Conservation (phyloP, 495 filamentous ascomycete genomes). For the Terfezia boudieri region DNA sequence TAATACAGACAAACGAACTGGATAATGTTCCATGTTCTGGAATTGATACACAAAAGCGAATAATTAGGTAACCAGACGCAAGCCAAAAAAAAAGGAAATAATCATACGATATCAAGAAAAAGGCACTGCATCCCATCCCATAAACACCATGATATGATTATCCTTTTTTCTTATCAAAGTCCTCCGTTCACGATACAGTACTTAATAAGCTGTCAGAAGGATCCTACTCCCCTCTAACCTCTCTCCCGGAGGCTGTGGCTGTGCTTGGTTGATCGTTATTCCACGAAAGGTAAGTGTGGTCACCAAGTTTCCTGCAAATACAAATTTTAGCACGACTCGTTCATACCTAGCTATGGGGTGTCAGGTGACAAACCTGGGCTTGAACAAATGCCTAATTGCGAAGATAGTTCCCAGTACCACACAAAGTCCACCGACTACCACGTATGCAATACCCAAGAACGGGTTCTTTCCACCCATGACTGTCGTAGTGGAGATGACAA, state of each 20-base stretch:
- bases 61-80: too few species aligned
- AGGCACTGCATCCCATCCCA: too few species aligned
- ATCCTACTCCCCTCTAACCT: background rate
- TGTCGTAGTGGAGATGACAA: slow-evolving; percentile 80
- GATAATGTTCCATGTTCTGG: too few species aligned
- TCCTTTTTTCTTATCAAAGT: too few species aligned
- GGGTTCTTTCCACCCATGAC: slow-evolving; percentile 90
- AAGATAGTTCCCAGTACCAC: slow-evolving; percentile 71
- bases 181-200: too few species aligned
- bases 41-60: too few species aligned
- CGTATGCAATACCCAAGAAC: slow-evolving; percentile 87
- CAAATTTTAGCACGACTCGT: slow-evolving; percentile 3
- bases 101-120: too few species aligned
- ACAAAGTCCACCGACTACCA: slow-evolving; percentile 84
- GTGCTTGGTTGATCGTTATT: slow-evolving; percentile 60
- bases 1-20: too few species aligned
- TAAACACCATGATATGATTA: too few species aligned
- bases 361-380: slow-evolving; percentile 43
- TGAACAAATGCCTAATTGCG: slow-evolving; percentile 70
- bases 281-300: slow-evolving; percentile 94
- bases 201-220: too few species aligned
- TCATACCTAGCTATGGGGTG: background rate
- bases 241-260: slow-evolving; percentile 23
- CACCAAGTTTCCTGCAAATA: slow-evolving; percentile 61
- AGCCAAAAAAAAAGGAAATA: too few species aligned